Base-by-base conservation (phyloP, 148 eudicot genomes). In the Silene uniflora region DNA sequence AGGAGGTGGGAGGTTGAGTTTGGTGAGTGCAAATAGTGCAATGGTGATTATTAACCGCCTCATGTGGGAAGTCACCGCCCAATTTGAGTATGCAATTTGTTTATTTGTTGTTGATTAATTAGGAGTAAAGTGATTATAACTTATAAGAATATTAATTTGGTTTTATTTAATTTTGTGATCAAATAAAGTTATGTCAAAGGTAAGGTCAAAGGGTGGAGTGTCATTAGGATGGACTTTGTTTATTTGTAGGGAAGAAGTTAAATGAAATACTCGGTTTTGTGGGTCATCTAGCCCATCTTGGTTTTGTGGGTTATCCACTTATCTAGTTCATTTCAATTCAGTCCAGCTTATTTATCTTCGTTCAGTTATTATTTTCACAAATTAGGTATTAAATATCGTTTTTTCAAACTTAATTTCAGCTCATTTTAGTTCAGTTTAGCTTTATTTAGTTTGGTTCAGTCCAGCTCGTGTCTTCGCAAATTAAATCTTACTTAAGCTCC, bases 21-120 rank as follows among this genome's bases (percentile, higher is more conserved):
- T 52, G 68, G 77, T 49, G 64, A 56, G 69, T 77, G 68, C 55
- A 76, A 69, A 32, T 2, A 72, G 67, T n/a, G 64, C 5, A 12
- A 52, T 13, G 1, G 17, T 52, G 56, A 52, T 52, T 14, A 52
- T 12, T 52, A 59, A 76, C 76, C 73, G 73, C 27, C 63, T 27
- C 73, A 59, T 81, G 77, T 72, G 77, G 83, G 69, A 27, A 70
- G 12, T 56, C 76, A 76, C 79, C 83, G 83, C 68, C 83, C 83
- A 29, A 42, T n/a, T 66, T 22, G 11, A 29, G n/a, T 55, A 14
- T 46, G 4, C 32, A 4, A 69, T 25, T 17, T 60, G 63, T 77
- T 60, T 18, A 6, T n/a, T 24, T 22, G 10, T 47, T 7, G 10
- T 54, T 65, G 4, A 76, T 76, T 61, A 69, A 60, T 9, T n/a